Evolutionary conservation across 768 basidiomycete genomes (phyloP).

Genomic region (Mycena venus): DNA sequence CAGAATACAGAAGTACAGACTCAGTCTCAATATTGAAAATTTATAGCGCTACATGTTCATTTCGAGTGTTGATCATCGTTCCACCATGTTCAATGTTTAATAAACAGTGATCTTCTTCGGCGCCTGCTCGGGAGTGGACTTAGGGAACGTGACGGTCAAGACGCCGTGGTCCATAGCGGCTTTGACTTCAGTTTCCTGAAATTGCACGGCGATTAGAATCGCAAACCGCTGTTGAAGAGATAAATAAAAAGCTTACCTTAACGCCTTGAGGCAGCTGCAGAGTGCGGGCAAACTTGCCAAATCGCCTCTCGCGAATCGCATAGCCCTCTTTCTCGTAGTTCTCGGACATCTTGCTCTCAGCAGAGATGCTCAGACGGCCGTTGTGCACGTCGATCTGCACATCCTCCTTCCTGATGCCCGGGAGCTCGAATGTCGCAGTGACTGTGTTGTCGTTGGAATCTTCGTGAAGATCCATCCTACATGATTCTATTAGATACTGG

Average conservation of each 20-base stretch:
- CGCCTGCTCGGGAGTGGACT: constrained; percentile 52
- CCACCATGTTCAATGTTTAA: constrained; percentile 28
- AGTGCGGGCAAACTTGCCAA: constrained; percentile 60
- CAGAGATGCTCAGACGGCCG: constrained; percentile 65
- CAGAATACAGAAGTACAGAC: no score
- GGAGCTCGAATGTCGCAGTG: constrained; percentile 73
- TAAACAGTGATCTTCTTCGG: constrained; percentile 52
- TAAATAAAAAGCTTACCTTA: constrained; percentile 54
- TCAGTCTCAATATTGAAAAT: no score
- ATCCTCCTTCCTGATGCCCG: constrained; percentile 67
- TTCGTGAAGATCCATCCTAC: constrained; percentile 72
- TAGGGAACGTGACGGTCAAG: constrained; percentile 67
- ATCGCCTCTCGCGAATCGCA: constrained; percentile 65
- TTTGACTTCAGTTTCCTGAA: constrained; percentile 49
- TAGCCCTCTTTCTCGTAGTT: constrained; percentile 56
- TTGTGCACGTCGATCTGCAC: constrained; percentile 67
- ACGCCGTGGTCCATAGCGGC: constrained; percentile 66
- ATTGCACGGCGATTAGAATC: constrained; percentile 8
- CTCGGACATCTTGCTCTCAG: constrained; percentile 56
- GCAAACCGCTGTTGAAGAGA: not conserved
- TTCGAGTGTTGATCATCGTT: no score
- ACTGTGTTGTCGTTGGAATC: constrained; percentile 61
- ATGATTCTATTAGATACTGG: not conserved
- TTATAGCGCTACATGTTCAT: no score
- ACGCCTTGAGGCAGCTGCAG: constrained; percentile 68